Evolutionary conservation across 2,329 filamentous ascomycete species (phyloP), one percentile per base, ranked within the genome.

Genomic region (Alternaria incomplexa): DNA sequence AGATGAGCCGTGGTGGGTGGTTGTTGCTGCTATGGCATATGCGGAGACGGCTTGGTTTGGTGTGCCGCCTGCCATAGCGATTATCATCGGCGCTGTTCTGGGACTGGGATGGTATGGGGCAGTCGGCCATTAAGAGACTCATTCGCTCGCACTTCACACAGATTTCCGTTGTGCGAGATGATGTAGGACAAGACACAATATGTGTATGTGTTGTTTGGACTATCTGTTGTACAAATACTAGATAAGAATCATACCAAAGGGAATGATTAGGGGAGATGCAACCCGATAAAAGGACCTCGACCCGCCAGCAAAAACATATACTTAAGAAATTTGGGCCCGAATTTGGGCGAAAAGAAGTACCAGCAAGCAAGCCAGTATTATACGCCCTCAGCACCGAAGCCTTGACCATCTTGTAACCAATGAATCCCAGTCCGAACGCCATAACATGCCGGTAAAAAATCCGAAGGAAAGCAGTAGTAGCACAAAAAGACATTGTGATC

Each of bases 1-100:
- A 2, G 50, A 64, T 5, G 81, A 83, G 68, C 79, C 81, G 2
- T 83, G 78, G 80, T 83, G 81, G 81, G 81, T 83, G 0, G 81
- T 82, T n/a, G 77, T 83, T 22, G 75, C 80, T 28, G 78, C 80
- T 2, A 59, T 81, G 7, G 77, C 77, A 8, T 83, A 82, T 68
- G 79, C 79, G 0, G 80, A 79, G 30, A 80, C 75, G 30, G 77
- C 76, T 26, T 80, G 80, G 76, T 82, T 82, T 54, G 67, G 69
- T n/a, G 62, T 82, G 2, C 74, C 78, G 11, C 77, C 81, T n/a
- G 76, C 80, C 0, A 17, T 77, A 28, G 80, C 81, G 5, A 82
- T 83, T 56, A 17, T 81, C 6, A 58, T 80, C 10, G 81, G 81
- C 3, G 80, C 77, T 7, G 68, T 79, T 3, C 63, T 82, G 62